Conservation (phyloP, 177 flowering plant species). For the Vitis hybrid region DNA sequence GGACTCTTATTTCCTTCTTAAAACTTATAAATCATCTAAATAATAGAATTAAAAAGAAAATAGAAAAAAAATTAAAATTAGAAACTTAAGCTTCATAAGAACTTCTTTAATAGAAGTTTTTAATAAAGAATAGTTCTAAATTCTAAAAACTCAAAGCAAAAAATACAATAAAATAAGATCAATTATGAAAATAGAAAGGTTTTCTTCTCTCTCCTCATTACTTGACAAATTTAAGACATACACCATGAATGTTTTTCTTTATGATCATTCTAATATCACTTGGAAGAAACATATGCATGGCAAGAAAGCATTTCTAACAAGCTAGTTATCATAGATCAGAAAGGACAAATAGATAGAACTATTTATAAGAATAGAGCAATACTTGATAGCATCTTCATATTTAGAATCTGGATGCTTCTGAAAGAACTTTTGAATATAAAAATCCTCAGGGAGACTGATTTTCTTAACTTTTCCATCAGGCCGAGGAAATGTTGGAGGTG, state of each 20-base stretch:
- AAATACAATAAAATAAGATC: background rate
- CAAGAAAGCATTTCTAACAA: background rate
- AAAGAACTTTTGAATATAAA: slow-evolving; percentile 63
- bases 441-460: slow-evolving; percentile 81
- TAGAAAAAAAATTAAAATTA: too few species aligned
- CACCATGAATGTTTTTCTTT: background rate
- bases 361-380: slow-evolving; percentile 8
- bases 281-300: background rate
- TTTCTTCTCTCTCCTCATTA: background rate
- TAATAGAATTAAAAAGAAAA: too few species aligned
- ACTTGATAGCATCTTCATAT: slow-evolving; percentile 78
- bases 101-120: too few species aligned
- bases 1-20: too few species aligned
- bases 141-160: too few species aligned
- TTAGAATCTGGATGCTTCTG: slow-evolving; percentile 66
- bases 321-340: background rate
- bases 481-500: slow-evolving; percentile 77
- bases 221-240: background rate
- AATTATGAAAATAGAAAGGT: too few species aligned
- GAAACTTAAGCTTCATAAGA: too few species aligned
- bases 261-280: background rate
- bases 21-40: too few species aligned
- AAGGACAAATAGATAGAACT: slow-evolving; percentile 1
- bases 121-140: too few species aligned
- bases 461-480: slow-evolving; percentile 50